Conservation (phyloP, 768 basidiomycete genomes). For the Termitomyces sp. region DNA sequence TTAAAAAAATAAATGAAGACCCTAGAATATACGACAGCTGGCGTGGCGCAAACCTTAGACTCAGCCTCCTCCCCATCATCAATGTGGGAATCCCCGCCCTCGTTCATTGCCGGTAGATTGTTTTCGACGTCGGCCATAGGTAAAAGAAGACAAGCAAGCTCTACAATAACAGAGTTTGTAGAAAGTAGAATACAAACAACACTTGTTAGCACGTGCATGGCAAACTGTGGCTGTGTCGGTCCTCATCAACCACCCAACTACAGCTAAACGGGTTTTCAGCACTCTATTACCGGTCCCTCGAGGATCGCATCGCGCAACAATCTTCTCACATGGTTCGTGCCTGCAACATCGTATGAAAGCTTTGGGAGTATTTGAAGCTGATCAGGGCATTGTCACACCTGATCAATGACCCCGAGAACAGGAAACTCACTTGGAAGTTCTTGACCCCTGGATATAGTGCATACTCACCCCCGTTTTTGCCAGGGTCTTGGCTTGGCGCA, state of each 20-base stretch:
- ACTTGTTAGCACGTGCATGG: not conserved
- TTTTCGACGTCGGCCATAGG: conserved; percentile 49
- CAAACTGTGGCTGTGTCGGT: conserved; percentile 4
- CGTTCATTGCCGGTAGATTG: conserved; percentile 32
- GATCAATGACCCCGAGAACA: conserved; percentile 2
- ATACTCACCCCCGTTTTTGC: not conserved
- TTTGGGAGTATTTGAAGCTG: conserved; percentile 1
- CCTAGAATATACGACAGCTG: conserved; percentile 4
- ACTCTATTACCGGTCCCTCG: not conserved
- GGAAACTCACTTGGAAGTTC: not conserved
- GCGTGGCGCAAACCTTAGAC: conserved; percentile 38
- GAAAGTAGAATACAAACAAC: conserved; percentile 14
- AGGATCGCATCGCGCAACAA: conserved; percentile 1
- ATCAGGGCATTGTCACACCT: conserved; percentile 11
- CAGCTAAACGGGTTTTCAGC: not conserved
- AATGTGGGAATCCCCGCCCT: conserved; percentile 29
- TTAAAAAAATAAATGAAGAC: conserved; percentile 25
- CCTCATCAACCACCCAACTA: too few relatives aligned
- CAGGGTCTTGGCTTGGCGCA: not conserved
- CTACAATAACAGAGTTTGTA: conserved; percentile 4
- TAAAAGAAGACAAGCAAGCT: conserved; percentile 1
- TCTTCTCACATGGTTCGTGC: not conserved
- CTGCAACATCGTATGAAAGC: not conserved
- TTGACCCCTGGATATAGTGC: not conserved
- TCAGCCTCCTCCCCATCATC: conserved; percentile 64